Conservation (phyloP, 75 land plant genomes). For the Pinus taeda region DNA sequence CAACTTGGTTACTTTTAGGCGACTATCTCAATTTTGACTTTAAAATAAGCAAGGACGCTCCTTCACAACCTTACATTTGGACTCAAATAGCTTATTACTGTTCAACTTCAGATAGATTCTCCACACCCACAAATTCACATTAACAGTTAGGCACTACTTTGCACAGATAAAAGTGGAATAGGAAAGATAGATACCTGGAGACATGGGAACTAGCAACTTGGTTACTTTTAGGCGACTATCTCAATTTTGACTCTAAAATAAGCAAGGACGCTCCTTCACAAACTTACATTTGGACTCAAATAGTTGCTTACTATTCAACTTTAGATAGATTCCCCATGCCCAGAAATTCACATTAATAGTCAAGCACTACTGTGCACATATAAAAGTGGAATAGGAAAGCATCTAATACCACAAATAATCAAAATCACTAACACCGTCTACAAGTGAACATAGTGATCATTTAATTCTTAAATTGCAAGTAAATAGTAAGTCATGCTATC, state of each 20-base stretch:
- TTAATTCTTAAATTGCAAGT: neutral
- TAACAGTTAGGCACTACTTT: neutral
- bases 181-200: neutral
- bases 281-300: neutral
- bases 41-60: no score
- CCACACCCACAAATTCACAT: neutral
- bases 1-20: neutral
- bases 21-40: no score
- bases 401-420: neutral
- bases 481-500: slow-evolving; percentile 39
- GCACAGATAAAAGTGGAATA: neutral
- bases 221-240: neutral
- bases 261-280: no score
- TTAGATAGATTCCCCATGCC: neutral
- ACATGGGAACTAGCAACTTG: neutral
- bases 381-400: neutral
- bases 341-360: neutral
- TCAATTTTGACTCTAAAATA: no score
- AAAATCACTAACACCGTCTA: no score
- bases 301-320: neutral
- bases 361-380: neutral
- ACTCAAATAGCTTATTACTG: neutral
- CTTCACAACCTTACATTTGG: neutral
- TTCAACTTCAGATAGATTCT: neutral
- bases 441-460: neutral